Conservation (phyloP, 1,284 basidiomycete species). For the Filobasidium uniguttulatum region DNA sequence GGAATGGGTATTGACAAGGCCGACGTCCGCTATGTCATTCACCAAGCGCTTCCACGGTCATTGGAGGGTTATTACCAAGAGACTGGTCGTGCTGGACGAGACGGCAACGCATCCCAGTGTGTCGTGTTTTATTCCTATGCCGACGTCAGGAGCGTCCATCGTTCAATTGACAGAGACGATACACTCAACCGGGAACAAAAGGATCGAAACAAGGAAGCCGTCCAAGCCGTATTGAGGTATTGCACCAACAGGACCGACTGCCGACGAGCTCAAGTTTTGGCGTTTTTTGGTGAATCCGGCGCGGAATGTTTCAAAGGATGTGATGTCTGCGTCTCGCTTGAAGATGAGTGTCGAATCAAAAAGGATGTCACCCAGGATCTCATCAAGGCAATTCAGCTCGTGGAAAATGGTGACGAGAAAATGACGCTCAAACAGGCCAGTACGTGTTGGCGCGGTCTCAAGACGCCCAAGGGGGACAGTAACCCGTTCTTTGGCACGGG, state of each 20-base stretch:
- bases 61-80: slow-evolving; percentile 71
- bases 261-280: slow-evolving; percentile 66
- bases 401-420: slow-evolving; percentile 21
- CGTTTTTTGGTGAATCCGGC: slow-evolving; percentile 38
- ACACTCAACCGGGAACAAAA: slow-evolving; percentile 43
- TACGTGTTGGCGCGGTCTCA: slow-evolving; percentile 30
- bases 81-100: slow-evolving; percentile 69
- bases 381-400: slow-evolving; percentile 24
- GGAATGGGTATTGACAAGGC: slow-evolving; percentile 94
- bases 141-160: slow-evolving; percentile 44
- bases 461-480: slow-evolving; percentile 18
- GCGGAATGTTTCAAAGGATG: slow-evolving; percentile 34
- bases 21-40: slow-evolving; percentile 57
- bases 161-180: slow-evolving; percentile 45
- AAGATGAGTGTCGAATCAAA: slow-evolving; percentile 20
- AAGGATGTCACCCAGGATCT: slow-evolving; percentile 29
- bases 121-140: slow-evolving; percentile 40
- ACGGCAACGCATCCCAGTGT: slow-evolving; percentile 53
- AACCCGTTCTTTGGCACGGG: slow-evolving; percentile 28
- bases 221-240: slow-evolving; percentile 54
- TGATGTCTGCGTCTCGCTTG: slow-evolving; percentile 31
- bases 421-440: slow-evolving; percentile 31
- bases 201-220: slow-evolving; percentile 45
- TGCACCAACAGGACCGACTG: slow-evolving; percentile 74
- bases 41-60: slow-evolving; percentile 54